A percentile compares a stretch with the other conserved stretches of the same genome.
Evolutionary conservation across 768 basidiomycete species (phyloP).

Genomic region (Russula sp.): DNA sequence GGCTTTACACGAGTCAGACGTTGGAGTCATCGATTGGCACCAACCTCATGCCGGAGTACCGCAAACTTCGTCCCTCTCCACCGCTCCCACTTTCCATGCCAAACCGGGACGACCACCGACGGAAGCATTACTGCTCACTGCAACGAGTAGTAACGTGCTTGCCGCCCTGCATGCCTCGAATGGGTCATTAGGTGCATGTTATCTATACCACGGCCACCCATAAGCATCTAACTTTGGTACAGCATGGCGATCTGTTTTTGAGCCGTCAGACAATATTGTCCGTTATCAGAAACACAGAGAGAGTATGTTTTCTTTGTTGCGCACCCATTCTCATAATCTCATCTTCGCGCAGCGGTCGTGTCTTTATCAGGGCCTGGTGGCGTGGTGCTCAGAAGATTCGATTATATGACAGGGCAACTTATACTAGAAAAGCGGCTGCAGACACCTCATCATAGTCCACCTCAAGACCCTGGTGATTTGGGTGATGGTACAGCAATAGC

Average conservation of each 20-base stretch:
- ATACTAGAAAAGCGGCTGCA: conserved; percentile 65
- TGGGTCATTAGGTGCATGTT: conserved; percentile 64
- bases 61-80: conserved; percentile 46
- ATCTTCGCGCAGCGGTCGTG: conserved; percentile 50
- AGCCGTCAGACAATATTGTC: conserved; percentile 63
- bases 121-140: conserved; percentile 56
- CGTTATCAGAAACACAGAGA: conserved; percentile 57
- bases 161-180: conserved; percentile 65
- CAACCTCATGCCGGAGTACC: conserved; percentile 73
- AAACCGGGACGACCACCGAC: conserved; percentile 34
- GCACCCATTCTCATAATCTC: background rate
- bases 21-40: conserved; percentile 87
- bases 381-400: conserved; percentile 64
- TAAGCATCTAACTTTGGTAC: conserved; percentile 6
- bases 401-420: conserved; percentile 59
- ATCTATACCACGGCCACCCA: background rate
- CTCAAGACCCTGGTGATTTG: conserved; percentile 52
- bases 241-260: conserved; percentile 83
- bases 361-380: conserved; percentile 76
- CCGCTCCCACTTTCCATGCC: conserved; percentile 59
- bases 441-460: conserved; percentile 41
- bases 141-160: conserved; percentile 72
- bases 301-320: conserved; percentile 43
- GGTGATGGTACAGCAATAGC: conserved; percentile 59
- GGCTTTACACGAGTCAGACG: conserved; percentile 70